Conservation (phyloP, 1,284 basidiomycete species). For the Blastosporella zonata region DNA sequence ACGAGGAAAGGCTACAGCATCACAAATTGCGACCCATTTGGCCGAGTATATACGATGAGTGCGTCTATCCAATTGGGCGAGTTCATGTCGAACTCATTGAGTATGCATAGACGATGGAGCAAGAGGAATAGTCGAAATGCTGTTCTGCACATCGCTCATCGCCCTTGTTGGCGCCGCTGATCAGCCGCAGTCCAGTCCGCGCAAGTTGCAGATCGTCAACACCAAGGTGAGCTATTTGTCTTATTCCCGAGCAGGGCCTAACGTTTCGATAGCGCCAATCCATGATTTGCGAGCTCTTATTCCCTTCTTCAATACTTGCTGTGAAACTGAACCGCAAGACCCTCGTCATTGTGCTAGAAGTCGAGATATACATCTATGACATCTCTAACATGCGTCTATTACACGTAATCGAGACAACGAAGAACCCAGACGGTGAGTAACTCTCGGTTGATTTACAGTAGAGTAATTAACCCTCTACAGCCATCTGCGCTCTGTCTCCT, state of each 20-base stretch:
- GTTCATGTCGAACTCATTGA: neutral
- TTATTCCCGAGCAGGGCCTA: neutral
- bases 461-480: constrained; percentile 37
- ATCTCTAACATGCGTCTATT: constrained; percentile 97
- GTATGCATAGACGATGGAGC: constrained; percentile 76
- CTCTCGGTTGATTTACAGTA: neutral
- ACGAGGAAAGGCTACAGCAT: constrained; percentile 96
- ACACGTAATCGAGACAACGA: constrained; percentile 96
- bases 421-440: constrained; percentile 87
- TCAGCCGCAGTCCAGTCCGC: constrained; percentile 81
- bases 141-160: constrained; percentile 97
- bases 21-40: constrained; percentile 97
- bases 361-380: constrained; percentile 98
- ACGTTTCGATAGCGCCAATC: constrained; percentile 75
- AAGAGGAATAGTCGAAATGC: constrained; percentile 96
- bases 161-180: constrained; percentile 95
- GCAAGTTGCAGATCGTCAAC: constrained; percentile 96
- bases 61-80: constrained; percentile 30
- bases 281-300: constrained; percentile 97
- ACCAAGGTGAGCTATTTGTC: constrained; percentile 67
- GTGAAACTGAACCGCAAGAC: constrained; percentile 98
- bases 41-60: constrained; percentile 94
- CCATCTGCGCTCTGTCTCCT: constrained; percentile 92
- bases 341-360: constrained; percentile 92
- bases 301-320: constrained; percentile 92